These are phyloP conservation scores for Ilex paraguariensis DNA, from an alignment of 305 asterid species.

Conservation along the genomic window DNA sequence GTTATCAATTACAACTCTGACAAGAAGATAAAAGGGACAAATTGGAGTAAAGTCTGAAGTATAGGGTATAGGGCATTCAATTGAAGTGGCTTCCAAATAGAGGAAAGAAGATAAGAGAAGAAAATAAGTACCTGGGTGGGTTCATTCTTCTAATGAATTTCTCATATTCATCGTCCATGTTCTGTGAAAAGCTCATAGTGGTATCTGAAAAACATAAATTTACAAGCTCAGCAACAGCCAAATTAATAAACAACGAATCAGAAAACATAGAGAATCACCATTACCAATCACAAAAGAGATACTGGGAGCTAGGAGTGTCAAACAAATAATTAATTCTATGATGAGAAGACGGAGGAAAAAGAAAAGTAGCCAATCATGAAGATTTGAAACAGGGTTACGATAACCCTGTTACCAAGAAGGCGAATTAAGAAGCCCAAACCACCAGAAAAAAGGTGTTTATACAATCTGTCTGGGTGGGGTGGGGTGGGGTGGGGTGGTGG, in stretches of 20 bases:
- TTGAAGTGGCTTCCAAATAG: neutral
- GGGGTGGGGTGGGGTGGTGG: conserved; percentile 32
- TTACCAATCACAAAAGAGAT: conserved; percentile 36
- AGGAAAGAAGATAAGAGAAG: neutral
- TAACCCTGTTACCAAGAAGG: conserved; percentile 21
- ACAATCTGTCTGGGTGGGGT: conserved; percentile 22
- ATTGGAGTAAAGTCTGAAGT: conserved; percentile 12
- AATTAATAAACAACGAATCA: conserved; percentile 11
- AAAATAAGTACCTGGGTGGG: conserved; percentile 69
- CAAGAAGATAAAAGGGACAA: conserved; percentile 4
- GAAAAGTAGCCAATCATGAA: conserved; percentile 24
- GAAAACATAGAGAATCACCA: conserved; percentile 27
- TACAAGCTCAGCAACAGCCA: conserved; percentile 21
- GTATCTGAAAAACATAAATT: conserved; percentile 33
- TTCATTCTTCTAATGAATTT: conserved; percentile 89
- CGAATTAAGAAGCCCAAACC: conserved; percentile 24
- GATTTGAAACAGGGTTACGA: conserved; percentile 25
- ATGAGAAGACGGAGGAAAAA: conserved; percentile 6
- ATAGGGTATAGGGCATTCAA: neutral
- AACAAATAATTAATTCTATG: conserved; percentile 18
- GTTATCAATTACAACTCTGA: conserved; percentile 88
- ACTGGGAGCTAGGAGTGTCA: conserved; percentile 22
- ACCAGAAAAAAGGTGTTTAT: conserved; percentile 20
- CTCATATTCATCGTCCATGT: conserved; percentile 94
- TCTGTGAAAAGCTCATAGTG: conserved; percentile 55